A percentile compares a stretch with the other conserved stretches of the same genome.
phyloP scores from a whole-genome alignment of 2,329 filamentous ascomycete genomes.

The Aspergillus jensenii region DNA sequence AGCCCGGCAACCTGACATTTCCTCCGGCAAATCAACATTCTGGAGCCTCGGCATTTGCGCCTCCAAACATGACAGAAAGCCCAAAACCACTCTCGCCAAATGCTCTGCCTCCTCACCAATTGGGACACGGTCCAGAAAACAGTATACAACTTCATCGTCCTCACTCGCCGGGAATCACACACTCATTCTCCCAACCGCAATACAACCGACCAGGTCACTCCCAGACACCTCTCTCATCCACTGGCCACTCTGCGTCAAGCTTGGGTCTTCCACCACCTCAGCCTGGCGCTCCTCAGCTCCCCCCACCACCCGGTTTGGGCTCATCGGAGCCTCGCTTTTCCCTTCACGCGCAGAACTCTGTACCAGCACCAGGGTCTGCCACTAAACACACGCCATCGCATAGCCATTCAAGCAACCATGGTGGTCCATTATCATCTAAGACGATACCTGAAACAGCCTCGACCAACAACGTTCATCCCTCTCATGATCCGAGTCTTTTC shows the following conservation, averaged over 20 bases:
- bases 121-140: constrained; percentile 35
- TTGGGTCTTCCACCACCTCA: constrained; percentile 40
- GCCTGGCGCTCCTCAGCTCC: constrained; percentile 43
- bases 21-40: constrained; percentile 39
- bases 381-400: constrained; percentile 37
- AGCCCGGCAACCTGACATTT: constrained; percentile 39
- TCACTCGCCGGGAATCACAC: constrained; percentile 44
- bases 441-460: constrained; percentile 27
- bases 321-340: constrained; percentile 45
- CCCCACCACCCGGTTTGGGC: constrained; percentile 43
- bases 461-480: constrained; percentile 19
- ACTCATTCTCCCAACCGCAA: constrained; percentile 41
- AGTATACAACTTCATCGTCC: constrained; percentile 39
- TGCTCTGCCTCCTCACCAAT: constrained; percentile 39
- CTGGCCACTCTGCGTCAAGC: constrained; percentile 23
- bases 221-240: constrained; percentile 17
- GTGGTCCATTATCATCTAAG: constrained; percentile 26
- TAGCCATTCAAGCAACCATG: constrained; percentile 36
- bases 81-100: constrained; percentile 71
- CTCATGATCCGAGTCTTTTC: constrained; percentile 24
- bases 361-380: constrained; percentile 31
- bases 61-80: constrained; percentile 77
- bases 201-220: constrained; percentile 27
- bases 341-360: constrained; percentile 39
- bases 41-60: constrained; percentile 64